A percentile compares a stretch with the other conserved stretches of the same genome.
Conservation (phyloP, 2,329 filamentous ascomycete genomes). For the Pseudohalonectria lignicola region DNA sequence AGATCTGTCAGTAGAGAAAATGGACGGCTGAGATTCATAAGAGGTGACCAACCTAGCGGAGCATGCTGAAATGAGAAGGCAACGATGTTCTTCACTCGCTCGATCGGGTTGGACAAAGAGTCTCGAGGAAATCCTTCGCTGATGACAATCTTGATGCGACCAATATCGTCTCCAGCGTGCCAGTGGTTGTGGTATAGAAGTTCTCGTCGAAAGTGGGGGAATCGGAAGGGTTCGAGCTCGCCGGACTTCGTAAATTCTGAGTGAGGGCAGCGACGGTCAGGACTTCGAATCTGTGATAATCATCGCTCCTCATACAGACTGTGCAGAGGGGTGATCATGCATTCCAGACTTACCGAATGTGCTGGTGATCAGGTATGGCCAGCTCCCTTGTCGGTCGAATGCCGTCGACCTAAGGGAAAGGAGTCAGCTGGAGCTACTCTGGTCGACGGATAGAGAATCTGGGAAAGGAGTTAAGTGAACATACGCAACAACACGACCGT, state of each 20-base stretch:
- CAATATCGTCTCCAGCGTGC: conserved; percentile 59
- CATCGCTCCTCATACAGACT: no score
- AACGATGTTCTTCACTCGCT: conserved; percentile 61
- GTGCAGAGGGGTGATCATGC: no score
- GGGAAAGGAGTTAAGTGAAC: no score
- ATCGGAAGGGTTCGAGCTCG: conserved; percentile 51
- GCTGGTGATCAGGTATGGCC: conserved; percentile 38
- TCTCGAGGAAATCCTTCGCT: conserved; percentile 59
- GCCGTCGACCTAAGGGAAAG: conserved; percentile 41
- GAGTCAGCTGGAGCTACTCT: no score
- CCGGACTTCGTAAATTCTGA: conserved; percentile 43
- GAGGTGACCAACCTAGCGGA: conserved; percentile 52
- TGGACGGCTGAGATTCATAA: background rate
- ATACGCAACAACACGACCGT: conserved; percentile 54
- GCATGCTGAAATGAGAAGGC: conserved; percentile 81
- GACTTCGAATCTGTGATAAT: no score
- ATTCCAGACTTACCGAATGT: conserved; percentile 23
- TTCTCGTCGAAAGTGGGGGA: conserved; percentile 61
- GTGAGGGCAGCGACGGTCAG: no score
- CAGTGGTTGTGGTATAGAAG: conserved; percentile 60
- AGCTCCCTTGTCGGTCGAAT: conserved; percentile 37
- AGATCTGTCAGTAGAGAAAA: no score
- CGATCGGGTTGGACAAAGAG: conserved; percentile 40
- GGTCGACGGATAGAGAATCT: no score
- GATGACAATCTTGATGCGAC: conserved; percentile 66